Base-by-base conservation (phyloP, 495 filamentous ascomycete species). In the Neurospora intermedia region DNA sequence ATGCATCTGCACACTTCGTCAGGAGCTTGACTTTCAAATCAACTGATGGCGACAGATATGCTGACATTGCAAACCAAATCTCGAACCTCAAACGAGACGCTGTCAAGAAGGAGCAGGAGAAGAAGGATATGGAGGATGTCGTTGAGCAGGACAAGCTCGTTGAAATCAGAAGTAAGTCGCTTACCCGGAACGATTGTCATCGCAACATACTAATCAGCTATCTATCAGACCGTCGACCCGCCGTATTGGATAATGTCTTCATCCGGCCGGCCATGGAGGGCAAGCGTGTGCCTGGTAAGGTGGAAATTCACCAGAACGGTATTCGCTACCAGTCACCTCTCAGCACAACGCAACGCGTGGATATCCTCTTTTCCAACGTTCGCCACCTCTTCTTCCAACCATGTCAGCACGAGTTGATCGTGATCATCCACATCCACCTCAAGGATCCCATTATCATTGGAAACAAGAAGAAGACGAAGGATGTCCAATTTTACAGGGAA, bases 91-190 rank as follows among this genome's bases (percentile, higher is more conserved):
- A 97, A 82, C 97, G 96, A 81, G 91, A 92, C 75, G 89, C 93
- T 4, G 87, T 93, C 43, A 93, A 96, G 77, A 90, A 91, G 74
- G 96, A 98, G 79, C 94, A 98, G 78, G 96, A 99, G 81, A 97
- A 97, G 87, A 99, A 99, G 81, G 94, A 99, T 76, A 90, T 99
- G 91, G 96, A 98, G 79, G 96, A 98, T 85, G 96, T 99, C n/a
- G 94, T 99, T 5, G 97, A 98, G 81, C 96, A 98, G 81, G 96
- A 98, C 76, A 98, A 98, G 83, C 89, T 99, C 23, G 82, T 94
- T 75, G 94, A 97, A 82, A 92, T 96, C 72, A 84, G 93, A 84
- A 96, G 91, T 94, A 85, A 83, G 89, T 83, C 7, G 7, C 54
- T 16, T 38, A 43, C 5, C 31, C 31, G 69, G 45, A 43, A 5